phyloP scores from a whole-genome alignment of 2,329 filamentous ascomycete genomes.

The Xylogone sp. region DNA sequence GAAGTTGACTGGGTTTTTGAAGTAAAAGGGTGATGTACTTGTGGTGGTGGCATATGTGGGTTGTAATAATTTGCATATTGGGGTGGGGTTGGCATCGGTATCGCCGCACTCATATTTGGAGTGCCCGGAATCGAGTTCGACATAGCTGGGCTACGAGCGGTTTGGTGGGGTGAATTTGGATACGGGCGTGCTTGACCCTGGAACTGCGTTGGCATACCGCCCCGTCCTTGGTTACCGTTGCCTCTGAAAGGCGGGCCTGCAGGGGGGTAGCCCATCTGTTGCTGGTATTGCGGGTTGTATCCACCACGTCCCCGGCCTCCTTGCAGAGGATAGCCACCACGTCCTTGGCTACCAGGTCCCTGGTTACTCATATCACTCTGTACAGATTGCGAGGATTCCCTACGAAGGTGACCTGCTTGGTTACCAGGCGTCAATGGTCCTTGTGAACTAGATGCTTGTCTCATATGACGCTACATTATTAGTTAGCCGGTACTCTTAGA shows the following conservation, averaged over 20 bases:
- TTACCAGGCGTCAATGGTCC: conserved; percentile 56
- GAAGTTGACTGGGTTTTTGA: conserved; percentile 12
- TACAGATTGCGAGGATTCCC: conserved; percentile 80
- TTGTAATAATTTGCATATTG: conserved; percentile 46
- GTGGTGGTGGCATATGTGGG: conserved; percentile 32
- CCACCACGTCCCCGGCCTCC: conserved; percentile 56
- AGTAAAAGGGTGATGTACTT: conserved; percentile 50
- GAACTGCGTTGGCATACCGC: conserved; percentile 42
- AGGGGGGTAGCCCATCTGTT: conserved; percentile 51
- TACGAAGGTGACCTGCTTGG: conserved; percentile 73
- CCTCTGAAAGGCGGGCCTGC: conserved; percentile 23
- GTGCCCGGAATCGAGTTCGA: conserved; percentile 63
- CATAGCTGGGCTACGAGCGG: conserved; percentile 61
- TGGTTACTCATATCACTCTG: conserved; percentile 69
- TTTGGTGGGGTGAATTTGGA: conserved; percentile 63
- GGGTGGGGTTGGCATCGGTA: conserved; percentile 54
- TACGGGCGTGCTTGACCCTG: conserved; percentile 43
- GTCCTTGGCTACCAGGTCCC: conserved; percentile 40
- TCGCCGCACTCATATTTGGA: conserved; percentile 63
- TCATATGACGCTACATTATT: conserved; percentile 58
- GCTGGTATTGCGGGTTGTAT: conserved; percentile 50
- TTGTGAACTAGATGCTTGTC: conserved; percentile 61
- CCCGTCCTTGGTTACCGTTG: conserved; percentile 41
- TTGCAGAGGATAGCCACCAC: conserved; percentile 48
- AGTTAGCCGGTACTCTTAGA: conserved; percentile 23